Evolutionary conservation across 164 flowering plant genomes (phyloP).

Genomic region (Stephania japonica): DNA sequence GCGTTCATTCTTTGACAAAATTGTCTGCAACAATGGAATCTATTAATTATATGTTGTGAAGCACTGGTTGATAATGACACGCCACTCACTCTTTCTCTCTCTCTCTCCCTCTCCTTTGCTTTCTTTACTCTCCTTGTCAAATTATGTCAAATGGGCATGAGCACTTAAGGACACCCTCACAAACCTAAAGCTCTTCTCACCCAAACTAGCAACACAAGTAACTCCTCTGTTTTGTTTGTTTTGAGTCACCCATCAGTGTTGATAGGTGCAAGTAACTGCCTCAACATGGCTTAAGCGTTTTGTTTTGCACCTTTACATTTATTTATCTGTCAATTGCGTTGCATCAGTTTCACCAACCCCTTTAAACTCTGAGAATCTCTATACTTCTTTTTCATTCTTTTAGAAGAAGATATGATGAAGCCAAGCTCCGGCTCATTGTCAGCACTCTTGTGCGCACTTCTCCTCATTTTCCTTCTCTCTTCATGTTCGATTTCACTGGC

Average conservation of each 20-base stretch:
- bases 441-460: conserved; percentile 11
- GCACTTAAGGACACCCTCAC: neutral
- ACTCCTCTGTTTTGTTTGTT: neutral
- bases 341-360: neutral
- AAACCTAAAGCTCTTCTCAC: neutral
- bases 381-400: neutral
- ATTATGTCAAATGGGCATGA: neutral
- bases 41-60: neutral
- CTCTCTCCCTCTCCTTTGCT: neutral
- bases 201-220: neutral
- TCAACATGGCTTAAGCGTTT: neutral
- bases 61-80: neutral
- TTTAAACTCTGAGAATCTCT: neutral
- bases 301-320: conserved; percentile 7
- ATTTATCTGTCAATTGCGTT: conserved; percentile 9
- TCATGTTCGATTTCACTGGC: conserved; percentile 6
- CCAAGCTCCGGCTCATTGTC: conserved; percentile 6
- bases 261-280: neutral
- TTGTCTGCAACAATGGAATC: neutral
- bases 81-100: neutral
- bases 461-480: conserved; percentile 11
- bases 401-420: conserved; percentile 18
- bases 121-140: neutral
- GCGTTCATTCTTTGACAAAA: neutral
- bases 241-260: neutral